These are phyloP conservation scores for Aspergillus sp. DNA, from an alignment of 2,329 filamentous ascomycete species.

Conservation along the genomic window DNA sequence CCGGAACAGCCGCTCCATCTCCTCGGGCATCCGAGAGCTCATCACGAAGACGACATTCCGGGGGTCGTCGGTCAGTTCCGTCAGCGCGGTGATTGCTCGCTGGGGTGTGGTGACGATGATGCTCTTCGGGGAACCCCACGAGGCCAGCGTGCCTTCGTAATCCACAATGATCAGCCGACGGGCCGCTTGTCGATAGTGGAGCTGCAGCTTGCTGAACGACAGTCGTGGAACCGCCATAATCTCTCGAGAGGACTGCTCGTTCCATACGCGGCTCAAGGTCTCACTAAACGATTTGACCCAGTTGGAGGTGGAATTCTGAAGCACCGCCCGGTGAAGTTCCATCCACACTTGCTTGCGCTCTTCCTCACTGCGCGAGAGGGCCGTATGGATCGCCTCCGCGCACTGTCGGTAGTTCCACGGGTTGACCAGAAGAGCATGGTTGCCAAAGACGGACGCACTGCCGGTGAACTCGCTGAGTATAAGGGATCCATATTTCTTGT, in stretches of 20 bases:
- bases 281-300: conserved; percentile 79
- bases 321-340: conserved; percentile 69
- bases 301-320: conserved; percentile 76
- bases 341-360: conserved; percentile 75
- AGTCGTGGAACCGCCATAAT: conserved; percentile 84
- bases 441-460: conserved; percentile 78
- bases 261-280: conserved; percentile 70
- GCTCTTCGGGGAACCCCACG: conserved; percentile 77
- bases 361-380: conserved; percentile 72
- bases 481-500: conserved; percentile 81
- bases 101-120: conserved; percentile 85
- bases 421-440: conserved; percentile 80
- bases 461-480: conserved; percentile 96
- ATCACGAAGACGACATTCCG: conserved; percentile 90
- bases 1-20: conserved; percentile 82
- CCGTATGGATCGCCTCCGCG: conserved; percentile 78
- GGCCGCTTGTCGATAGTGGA: conserved; percentile 64
- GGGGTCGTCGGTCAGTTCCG: conserved; percentile 74
- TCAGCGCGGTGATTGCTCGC: conserved; percentile 77
- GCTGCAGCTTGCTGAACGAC: conserved; percentile 62
- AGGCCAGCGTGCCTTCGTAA: conserved; percentile 88
- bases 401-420: conserved; percentile 93
- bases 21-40: conserved; percentile 82
- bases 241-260: conserved; percentile 80
- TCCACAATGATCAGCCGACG: conserved; percentile 84